These are phyloP conservation scores for Chaetomiaceae sp. DNA, from an alignment of 2,329 filamentous ascomycete species.

Conservation along the genomic window DNA sequence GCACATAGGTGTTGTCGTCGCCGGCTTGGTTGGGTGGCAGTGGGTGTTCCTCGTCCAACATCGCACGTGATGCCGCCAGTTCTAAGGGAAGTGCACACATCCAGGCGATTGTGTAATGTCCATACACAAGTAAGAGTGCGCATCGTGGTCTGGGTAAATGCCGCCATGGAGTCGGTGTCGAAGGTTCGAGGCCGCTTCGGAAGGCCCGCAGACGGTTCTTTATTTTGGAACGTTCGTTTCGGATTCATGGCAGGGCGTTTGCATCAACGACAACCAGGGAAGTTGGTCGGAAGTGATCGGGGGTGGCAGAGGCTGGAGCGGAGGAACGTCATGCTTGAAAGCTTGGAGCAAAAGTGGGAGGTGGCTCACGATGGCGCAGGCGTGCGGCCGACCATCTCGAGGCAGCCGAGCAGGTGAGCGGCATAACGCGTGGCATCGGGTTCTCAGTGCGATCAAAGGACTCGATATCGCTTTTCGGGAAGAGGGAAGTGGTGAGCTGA, in stretches of 20 bases:
- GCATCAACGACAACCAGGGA: conserved; percentile 10
- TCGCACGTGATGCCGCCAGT: too few species aligned
- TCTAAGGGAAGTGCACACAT: too few species aligned
- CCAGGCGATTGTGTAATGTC: too few species aligned
- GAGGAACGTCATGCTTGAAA: conserved; percentile 6
- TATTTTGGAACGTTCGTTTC: conserved; percentile 9
- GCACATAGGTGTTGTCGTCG: too few species aligned
- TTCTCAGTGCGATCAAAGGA: background rate
- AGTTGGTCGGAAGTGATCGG: conserved; percentile 8
- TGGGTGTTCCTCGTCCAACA: too few species aligned
- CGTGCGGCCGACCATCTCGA: background rate
- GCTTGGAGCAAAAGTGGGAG: conserved; percentile 2
- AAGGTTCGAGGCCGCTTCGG: conserved; percentile 10
- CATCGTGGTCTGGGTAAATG: too few species aligned
- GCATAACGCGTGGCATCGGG: background rate
- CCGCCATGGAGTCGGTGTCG: too few species aligned
- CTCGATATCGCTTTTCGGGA: background rate
- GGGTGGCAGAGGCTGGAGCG: conserved; percentile 3
- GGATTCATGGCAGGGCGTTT: conserved; percentile 10
- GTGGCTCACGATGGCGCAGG: background rate
- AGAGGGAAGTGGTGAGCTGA: too few species aligned
- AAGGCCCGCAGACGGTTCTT: conserved; percentile 8
- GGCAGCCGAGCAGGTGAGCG: conserved; percentile 1
- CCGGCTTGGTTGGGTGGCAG: too few species aligned
- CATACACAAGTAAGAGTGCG: too few species aligned